Evolutionary conservation across 129 eudicot species (phyloP).

Genomic region (Escallonia rubra): DNA sequence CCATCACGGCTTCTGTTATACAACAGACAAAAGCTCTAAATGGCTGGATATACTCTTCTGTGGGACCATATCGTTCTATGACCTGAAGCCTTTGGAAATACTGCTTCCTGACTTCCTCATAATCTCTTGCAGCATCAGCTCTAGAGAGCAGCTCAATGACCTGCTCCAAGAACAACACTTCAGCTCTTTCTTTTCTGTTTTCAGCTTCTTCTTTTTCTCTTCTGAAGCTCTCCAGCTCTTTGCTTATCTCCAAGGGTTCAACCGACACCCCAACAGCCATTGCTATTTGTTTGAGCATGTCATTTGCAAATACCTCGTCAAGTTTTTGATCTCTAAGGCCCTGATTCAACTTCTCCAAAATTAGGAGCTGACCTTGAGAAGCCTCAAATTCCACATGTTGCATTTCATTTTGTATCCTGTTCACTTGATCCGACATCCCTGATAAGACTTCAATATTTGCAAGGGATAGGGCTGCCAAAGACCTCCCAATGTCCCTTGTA

Average conservation of each 20-base stretch:
- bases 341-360: conserved; percentile 41
- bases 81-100: conserved; percentile 44
- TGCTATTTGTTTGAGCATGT: conserved; percentile 52
- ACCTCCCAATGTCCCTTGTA: conserved; percentile 51
- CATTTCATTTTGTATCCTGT: conserved; percentile 49
- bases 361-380: conserved; percentile 37
- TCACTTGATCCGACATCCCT: conserved; percentile 49
- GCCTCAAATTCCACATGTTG: conserved; percentile 50
- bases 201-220: conserved; percentile 65
- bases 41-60: conserved; percentile 45
- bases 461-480: conserved; percentile 38
- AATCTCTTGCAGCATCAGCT: conserved; percentile 70
- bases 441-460: conserved; percentile 42
- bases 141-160: conserved; percentile 53
- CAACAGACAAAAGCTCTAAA: conserved; percentile 56
- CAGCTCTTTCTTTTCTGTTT: conserved; percentile 58
- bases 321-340: conserved; percentile 41
- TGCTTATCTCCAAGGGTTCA: conserved; percentile 47
- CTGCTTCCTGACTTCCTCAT: conserved; percentile 44
- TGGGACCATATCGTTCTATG: conserved; percentile 36
- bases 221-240: conserved; percentile 43
- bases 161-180: conserved; percentile 53
- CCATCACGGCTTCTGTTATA: conserved; percentile 47
- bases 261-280: conserved; percentile 48
- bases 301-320: conserved; percentile 49